Base-by-base conservation (phyloP, 371 early-diverging fungal species). In the Actinomortierella ambigua region DNA sequence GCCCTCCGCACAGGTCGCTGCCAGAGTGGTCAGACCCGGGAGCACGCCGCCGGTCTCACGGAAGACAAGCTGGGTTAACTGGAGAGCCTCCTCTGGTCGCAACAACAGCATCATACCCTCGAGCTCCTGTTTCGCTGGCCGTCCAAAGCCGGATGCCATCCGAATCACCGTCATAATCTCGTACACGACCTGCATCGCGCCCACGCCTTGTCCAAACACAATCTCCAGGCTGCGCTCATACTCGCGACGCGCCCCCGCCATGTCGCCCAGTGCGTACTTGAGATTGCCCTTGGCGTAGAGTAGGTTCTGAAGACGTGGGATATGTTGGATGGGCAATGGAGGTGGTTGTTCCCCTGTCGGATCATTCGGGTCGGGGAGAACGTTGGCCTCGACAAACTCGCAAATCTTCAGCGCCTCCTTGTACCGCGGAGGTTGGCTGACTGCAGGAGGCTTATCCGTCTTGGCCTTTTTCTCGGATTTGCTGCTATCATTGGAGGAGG, bases 221-320 rank as follows among this genome's bases (percentile, higher is more conserved):
- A 92, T 81, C 53, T 90, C 92, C 41, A 91, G 63, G 27, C 89
- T 89, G 44, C 69, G 62, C 65, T 92, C 88, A 68, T 93, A 94
- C 77, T 94, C 94, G 23, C 78, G 77, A 53, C 90, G 83, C 14
- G 94, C 93, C 2, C 88, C 90, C 11, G 69, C 73, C 3, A 88
- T 71, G 54, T 94, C 89, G 26, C 92, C 90, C 50, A 91, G 78
- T 3, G 93, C 91, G 69, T 87, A 88, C 49, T 86, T 80, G 20
- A 95, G 78, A 57, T 94, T 94, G 13, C 93, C 96, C 76, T 91
- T 91, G 4, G 93, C 89, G 75, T 92, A 93, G 61, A 93, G 87
- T 44, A 96, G 68, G 68, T 93, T 87, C 66, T 89, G 88, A 27
- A 91, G 78, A 22, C 92, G 81, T 28, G 85, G 85, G 11, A 87